Conservation (phyloP, 768 basidiomycete species). For the Coprinopsis sp. region DNA sequence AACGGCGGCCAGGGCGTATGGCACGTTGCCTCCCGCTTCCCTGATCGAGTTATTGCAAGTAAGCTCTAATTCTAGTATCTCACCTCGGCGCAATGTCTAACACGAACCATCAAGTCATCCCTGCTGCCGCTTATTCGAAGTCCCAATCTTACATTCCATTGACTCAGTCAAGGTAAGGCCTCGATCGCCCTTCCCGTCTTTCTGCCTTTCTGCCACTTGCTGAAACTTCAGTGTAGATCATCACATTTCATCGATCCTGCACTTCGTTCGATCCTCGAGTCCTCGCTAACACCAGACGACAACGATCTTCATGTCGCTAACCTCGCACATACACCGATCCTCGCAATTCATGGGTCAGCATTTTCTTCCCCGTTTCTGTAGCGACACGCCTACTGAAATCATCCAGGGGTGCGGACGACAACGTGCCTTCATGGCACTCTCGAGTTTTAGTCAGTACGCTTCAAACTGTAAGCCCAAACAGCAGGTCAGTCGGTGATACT, state of each 20-base stretch:
- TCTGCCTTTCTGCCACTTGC: background rate
- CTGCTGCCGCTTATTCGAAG: constrained; percentile 82
- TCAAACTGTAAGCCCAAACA: constrained; percentile 50
- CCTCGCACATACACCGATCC: constrained; percentile 58
- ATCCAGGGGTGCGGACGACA: constrained; percentile 70
- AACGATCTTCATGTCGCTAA: constrained; percentile 86
- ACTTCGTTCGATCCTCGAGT: constrained; percentile 66
- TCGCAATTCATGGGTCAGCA: constrained; percentile 75
- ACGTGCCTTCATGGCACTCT: constrained; percentile 85
- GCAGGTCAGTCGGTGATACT: constrained; percentile 36
- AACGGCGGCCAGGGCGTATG: constrained; percentile 92
- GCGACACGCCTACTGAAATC: background rate
- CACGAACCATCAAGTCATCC: constrained; percentile 66
- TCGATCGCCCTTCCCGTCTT: background rate
- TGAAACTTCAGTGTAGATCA: constrained; percentile 34
- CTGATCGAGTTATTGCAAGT: constrained; percentile 70
- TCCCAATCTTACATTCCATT: constrained; percentile 83
- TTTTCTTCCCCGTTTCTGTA: constrained; percentile 2
- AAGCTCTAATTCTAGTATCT: no score
- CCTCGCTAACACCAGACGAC: constrained; percentile 76
- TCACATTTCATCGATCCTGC: constrained; percentile 76
- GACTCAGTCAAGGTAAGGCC: constrained; percentile 52
- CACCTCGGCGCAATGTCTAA: no score
- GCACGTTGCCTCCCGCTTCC: constrained; percentile 72
- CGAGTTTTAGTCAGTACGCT: constrained; percentile 60